These are phyloP conservation scores for Beta lomatogona DNA, from an alignment of 179 eudicot species.

Conservation along the genomic window DNA sequence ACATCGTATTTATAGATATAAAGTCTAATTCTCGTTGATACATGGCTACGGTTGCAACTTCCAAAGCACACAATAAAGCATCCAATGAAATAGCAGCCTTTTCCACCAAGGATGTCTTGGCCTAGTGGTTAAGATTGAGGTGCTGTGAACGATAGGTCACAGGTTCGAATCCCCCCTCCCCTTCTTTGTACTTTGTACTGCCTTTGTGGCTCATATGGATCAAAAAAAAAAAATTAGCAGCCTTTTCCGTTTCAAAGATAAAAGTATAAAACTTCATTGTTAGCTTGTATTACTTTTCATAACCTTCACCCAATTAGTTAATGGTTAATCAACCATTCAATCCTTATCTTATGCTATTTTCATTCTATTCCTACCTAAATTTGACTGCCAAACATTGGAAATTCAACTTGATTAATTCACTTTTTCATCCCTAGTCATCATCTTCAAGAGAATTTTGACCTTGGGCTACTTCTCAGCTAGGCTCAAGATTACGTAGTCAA, in stretches of 20 bases:
- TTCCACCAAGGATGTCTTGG: too few relatives aligned
- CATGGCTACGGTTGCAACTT: too few relatives aligned
- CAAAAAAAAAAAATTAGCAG: too few relatives aligned
- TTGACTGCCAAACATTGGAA: background rate
- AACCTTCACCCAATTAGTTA: background rate
- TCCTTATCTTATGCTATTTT: background rate
- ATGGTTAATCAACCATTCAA: constrained; percentile 4
- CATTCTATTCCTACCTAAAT: constrained; percentile 15
- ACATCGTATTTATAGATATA: too few relatives aligned
- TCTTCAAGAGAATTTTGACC: background rate
- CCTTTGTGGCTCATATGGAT: too few relatives aligned
- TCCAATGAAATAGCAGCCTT: background rate
- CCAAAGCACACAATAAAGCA: too few relatives aligned
- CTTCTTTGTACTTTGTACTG: too few relatives aligned
- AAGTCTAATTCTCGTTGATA: too few relatives aligned
- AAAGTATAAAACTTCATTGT: background rate
- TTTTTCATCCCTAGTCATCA: background rate
- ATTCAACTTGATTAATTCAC: constrained; percentile 4
- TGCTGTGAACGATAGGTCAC: too few relatives aligned
- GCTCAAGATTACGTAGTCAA: background rate
- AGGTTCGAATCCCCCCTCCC: too few relatives aligned
- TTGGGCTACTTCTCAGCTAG: too few relatives aligned
- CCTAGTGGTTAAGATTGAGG: too few relatives aligned
- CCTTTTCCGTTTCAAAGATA: background rate
- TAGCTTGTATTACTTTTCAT: constrained; percentile 1